Evolutionary conservation across 257 asterid species (phyloP), one percentile per base, ranked within the genome.

Genomic region (Verbena officinalis): DNA sequence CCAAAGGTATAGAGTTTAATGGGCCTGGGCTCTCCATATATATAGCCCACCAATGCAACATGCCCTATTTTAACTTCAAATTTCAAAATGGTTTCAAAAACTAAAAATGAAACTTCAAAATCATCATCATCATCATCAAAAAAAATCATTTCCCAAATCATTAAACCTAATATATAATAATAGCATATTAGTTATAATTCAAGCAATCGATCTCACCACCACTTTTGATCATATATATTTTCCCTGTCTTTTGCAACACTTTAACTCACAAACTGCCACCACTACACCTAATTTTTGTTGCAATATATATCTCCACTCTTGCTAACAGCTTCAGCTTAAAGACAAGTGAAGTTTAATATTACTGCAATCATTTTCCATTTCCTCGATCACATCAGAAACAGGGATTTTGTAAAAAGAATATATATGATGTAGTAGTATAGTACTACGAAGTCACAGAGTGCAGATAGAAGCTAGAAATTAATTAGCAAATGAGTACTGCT

Each of bases 281-380:
- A 85, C 83, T 65, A 39, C 62, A 67, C 67, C 61, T 50, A 40
- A 60, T 68, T 22, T 46, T 70, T 36, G 40, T 36, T 36, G 40
- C 8, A 36, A 36, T 36, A 36, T 36, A 36, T 7, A 36, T 7
- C 3, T 36, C 3, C 7, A 36, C 7, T 38, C 76, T 27, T 19
- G 14, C 49, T 66, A n/a, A 62, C 57, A 34, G 71, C 86, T 77
- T 82, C 61, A 76, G 74, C 78, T 84, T 77, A 45, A 87, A 80
- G 84, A 49, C 62, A 80, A 74, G 78, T 38, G 65, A 77, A 48
- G 72, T 59, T 7, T 2, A 1, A 36, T 36, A 40, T 44, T 9
- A 13, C 17, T 27, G 45, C 70, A 67, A 80, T 80, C 84, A 84
- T 82, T 66, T 17, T 59, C 60, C 39, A 59, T 53, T 62, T 31